These are phyloP conservation scores for Discostella stelligeroides DNA, from an alignment of 108 stramenopile species.

Conservation along the genomic window DNA sequence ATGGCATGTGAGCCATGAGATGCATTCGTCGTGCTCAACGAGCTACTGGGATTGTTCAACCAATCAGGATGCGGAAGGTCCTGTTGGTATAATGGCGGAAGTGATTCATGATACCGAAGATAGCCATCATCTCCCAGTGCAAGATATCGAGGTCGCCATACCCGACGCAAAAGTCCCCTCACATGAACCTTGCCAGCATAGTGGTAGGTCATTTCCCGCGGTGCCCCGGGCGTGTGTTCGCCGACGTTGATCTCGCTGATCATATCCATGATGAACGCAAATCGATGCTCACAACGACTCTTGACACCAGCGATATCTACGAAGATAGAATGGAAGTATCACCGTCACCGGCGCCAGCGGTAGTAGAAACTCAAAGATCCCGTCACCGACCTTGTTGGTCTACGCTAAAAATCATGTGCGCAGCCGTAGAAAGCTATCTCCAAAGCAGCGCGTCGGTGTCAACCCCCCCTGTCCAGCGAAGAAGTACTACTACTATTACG, in stretches of 20 bases:
- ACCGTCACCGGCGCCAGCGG: background rate
- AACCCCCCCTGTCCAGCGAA: no score
- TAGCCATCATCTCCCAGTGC: slow-evolving; percentile 75
- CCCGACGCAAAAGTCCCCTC: slow-evolving; percentile 80
- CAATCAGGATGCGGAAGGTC: slow-evolving; percentile 25
- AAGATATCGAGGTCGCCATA: slow-evolving; percentile 88
- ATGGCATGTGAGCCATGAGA: background rate
- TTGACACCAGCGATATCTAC: background rate
- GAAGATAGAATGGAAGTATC: background rate
- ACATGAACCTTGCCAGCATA: slow-evolving; percentile 76
- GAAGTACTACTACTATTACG: no score
- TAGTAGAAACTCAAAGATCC: no score
- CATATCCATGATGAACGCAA: slow-evolving; percentile 2
- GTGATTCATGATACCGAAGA: slow-evolving; percentile 82
- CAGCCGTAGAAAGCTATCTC: no score
- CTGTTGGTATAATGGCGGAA: slow-evolving; percentile 37
- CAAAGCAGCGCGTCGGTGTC: no score
- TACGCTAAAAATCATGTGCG: no score
- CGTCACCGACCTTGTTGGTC: no score
- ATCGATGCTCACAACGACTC: background rate
- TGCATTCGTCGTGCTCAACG: no score
- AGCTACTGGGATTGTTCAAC: background rate
- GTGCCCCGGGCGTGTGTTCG: background rate
- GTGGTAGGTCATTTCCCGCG: slow-evolving; percentile 43
- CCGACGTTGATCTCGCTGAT: background rate